phyloP scores from a whole-genome alignment of 108 stramenopile species.

The Nitzschia sp. region DNA sequence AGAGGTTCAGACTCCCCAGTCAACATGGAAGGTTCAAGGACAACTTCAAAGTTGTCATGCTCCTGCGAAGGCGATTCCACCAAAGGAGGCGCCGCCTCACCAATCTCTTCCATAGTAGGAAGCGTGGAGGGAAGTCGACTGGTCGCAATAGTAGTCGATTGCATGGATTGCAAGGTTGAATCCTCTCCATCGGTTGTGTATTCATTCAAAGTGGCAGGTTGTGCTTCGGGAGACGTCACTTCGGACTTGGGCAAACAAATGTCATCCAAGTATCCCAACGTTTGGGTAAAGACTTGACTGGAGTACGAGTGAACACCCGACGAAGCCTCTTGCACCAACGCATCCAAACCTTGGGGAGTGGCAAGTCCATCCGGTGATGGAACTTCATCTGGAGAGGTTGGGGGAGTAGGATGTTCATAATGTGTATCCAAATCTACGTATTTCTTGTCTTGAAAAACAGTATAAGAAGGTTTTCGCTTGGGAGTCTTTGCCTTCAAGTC shows the following conservation, averaged over 20 bases:
- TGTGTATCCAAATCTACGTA: background rate
- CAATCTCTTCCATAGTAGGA: background rate
- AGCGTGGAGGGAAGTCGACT: background rate
- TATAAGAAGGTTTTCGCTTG: background rate
- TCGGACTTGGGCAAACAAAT: constrained; percentile 1
- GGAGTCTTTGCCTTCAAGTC: constrained; percentile 33
- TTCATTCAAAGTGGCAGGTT: background rate
- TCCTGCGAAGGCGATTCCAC: constrained; percentile 28
- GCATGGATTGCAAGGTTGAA: constrained; percentile 9
- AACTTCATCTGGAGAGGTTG: background rate
- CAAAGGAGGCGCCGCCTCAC: background rate
- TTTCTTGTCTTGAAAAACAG: background rate
- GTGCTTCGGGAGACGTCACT: background rate
- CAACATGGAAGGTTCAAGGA: constrained; percentile 24
- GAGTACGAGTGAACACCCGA: too few species aligned
- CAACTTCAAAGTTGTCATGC: constrained; percentile 48
- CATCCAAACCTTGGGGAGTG: too few species aligned
- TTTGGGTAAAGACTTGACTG: background rate
- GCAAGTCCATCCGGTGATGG: too few species aligned
- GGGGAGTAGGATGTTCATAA: background rate
- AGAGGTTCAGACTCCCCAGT: background rate
- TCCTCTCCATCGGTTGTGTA: constrained; percentile 1
- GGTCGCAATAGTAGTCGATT: background rate
- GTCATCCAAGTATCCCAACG: constrained; percentile 11
- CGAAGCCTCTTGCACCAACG: too few species aligned